Conservation (phyloP, 164 flowering plant genomes). For the Magnolia officinalis region DNA sequence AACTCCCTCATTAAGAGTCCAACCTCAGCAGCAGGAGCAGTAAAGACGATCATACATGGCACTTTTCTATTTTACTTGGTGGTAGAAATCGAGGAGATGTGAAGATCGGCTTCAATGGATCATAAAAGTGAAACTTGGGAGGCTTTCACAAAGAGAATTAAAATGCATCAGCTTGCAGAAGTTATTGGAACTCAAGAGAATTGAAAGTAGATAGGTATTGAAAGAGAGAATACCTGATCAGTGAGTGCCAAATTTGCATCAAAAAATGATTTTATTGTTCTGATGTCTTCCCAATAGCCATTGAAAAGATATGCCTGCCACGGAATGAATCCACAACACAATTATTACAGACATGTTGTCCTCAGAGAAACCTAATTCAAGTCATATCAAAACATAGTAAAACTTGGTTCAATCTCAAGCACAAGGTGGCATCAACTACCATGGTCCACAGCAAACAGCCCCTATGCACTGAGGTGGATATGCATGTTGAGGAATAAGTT, state of each 20-base stretch:
- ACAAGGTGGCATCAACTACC: background rate
- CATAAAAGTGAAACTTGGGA: constrained; percentile 76
- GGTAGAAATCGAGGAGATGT: constrained; percentile 86
- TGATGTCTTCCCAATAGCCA: constrained; percentile 92
- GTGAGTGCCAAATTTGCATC: constrained; percentile 86
- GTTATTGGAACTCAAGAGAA: background rate
- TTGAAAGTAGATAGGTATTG: background rate
- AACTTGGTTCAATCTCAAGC: background rate
- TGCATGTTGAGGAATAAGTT: background rate
- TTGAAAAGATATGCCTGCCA: constrained; percentile 72
- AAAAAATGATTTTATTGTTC: constrained; percentile 69
- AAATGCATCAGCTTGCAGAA: background rate
- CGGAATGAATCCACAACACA: background rate
- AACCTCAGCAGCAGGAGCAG: background rate
- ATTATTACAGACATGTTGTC: background rate
- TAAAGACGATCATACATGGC: constrained; percentile 39
- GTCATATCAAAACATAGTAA: background rate
- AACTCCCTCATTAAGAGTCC: background rate
- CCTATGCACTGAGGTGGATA: background rate
- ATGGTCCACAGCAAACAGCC: background rate
- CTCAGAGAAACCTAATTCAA: background rate
- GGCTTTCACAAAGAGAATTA: constrained; percentile 29
- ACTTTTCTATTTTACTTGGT: constrained; percentile 74
- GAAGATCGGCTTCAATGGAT: constrained; percentile 72
- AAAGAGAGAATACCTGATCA: constrained; percentile 49